A percentile compares a stretch with the other conserved stretches of the same genome.
phyloP scores from a whole-genome alignment of 1,139 yeast species.

The Magnusiomyces suaveolens region DNA sequence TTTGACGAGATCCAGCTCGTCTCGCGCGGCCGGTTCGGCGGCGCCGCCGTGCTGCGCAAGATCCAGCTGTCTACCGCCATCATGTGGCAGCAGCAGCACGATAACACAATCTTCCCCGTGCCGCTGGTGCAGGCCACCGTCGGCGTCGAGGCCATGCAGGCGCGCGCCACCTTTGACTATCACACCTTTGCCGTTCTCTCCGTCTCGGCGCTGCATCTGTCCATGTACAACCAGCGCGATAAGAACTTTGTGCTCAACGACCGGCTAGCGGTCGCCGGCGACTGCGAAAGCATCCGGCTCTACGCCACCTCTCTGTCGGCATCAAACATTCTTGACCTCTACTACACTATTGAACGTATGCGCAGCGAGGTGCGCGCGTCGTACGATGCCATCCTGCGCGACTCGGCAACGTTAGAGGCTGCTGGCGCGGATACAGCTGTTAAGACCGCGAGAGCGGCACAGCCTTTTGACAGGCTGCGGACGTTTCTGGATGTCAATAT shows the following conservation, averaged over 20 bases:
- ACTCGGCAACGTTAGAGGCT: slow-evolving; percentile 32
- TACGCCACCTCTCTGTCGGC: slow-evolving; percentile 79
- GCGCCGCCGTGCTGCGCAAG: slow-evolving; percentile 44
- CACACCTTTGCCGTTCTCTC: slow-evolving; percentile 68
- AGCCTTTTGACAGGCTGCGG: slow-evolving; percentile 27
- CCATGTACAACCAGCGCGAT: slow-evolving; percentile 61
- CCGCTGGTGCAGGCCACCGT: slow-evolving; percentile 62
- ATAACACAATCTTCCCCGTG: slow-evolving; percentile 28
- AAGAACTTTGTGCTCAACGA: slow-evolving; percentile 43
- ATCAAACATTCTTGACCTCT: slow-evolving; percentile 68
- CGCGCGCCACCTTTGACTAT: slow-evolving; percentile 67
- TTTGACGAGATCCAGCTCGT: slow-evolving; percentile 44
- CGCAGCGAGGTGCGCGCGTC: slow-evolving; percentile 62
- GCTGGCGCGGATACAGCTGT: slow-evolving; percentile 8
- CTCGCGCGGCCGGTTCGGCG: slow-evolving; percentile 75
- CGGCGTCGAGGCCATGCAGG: slow-evolving; percentile 46
- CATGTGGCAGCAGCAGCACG: slow-evolving; percentile 42
- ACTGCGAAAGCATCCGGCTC: slow-evolving; percentile 48
- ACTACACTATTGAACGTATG: slow-evolving; percentile 61
- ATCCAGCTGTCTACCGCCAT: slow-evolving; percentile 56
- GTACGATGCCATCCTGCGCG: slow-evolving; percentile 61
- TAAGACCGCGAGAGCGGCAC: slow-evolving; percentile 1
- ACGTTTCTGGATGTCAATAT: slow-evolving; percentile 57
- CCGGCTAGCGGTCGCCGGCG: slow-evolving; percentile 48
- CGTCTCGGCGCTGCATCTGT: slow-evolving; percentile 42